Evolutionary conservation across 768 basidiomycete genomes (phyloP), one percentile per base, ranked within the genome.

Genomic region (Leccinum pellstonianum): DNA sequence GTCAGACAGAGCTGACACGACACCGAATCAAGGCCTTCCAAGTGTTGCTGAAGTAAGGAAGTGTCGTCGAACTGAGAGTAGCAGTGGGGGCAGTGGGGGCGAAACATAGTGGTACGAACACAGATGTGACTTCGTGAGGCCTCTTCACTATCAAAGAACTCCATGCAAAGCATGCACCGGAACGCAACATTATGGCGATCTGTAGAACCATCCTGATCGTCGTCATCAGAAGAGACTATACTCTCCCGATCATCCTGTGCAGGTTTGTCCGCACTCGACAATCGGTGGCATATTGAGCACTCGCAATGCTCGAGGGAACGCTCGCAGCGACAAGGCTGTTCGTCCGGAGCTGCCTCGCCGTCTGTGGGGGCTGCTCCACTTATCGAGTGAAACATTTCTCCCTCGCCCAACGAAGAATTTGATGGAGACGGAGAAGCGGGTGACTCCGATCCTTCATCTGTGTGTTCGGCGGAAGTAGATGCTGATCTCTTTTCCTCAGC

Each of bases 31-130:
- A 58, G 58, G 10, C 52, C 54, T 43, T 62, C 56, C 50, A 70
- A 7, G 33, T 72, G 70, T 25, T 65, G 11, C 46, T 61, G 62
- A 29, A 72, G 62, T 14, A 31, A 55, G 4, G 23, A 4, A 5
- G 19, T 59, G 21, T 73, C 65, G n/a, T 61, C 65, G 43, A 71
- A 70, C 25, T 62, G 67, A 49, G 50, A 52, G 47, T 63, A 72
- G 58, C 70, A 71, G 10, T 59, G 23, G 8, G 51, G 27, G 51
- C 70, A 71, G 37, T 70, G 70, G 4, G 56, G 62, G 12, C 56
- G 66, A 38, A 59, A 9, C 27, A 62, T 55, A 5, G n/a, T 5
- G 11, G 52, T 37, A 21, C 52, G 67, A 49, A 52, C 49, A 37
- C 70, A 70, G 51, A 54, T 25, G 25, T 71, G 70, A 31, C 48